phyloP scores from a whole-genome alignment of 192 early-diverging fungal species.

The Linnemannia schmuckeri region DNA sequence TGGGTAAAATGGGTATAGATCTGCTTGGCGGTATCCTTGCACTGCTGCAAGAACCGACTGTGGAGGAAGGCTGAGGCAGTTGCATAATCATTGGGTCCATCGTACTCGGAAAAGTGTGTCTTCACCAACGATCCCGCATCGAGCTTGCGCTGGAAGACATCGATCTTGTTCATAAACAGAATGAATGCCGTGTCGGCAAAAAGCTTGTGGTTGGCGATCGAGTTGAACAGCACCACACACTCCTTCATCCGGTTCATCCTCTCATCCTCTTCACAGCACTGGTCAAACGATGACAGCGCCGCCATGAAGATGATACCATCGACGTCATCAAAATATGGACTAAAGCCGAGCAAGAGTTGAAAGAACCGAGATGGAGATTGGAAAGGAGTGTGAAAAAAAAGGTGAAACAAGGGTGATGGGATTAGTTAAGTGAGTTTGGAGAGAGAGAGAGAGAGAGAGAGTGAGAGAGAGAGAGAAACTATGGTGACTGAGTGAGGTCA shows the following conservation, averaged over 20 bases:
- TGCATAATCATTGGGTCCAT: constrained; percentile 63
- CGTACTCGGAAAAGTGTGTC: constrained; percentile 67
- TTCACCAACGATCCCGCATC: constrained; percentile 53
- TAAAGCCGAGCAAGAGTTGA: too few species aligned
- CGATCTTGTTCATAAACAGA: constrained; percentile 78
- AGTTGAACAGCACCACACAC: constrained; percentile 60
- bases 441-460: background rate
- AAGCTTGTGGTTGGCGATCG: constrained; percentile 62
- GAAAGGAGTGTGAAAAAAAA: background rate
- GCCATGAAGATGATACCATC: constrained; percentile 79
- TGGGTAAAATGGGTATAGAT: constrained; percentile 66
- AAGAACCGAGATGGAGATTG: background rate
- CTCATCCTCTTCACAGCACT: constrained; percentile 73
- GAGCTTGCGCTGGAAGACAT: constrained; percentile 70
- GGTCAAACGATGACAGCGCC: constrained; percentile 75
- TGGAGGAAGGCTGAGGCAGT: constrained; percentile 58
- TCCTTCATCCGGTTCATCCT: constrained; percentile 68
- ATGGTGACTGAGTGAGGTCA: background rate
- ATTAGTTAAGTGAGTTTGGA: background rate
- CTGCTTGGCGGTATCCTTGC: constrained; percentile 61
- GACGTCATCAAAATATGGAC: constrained; percentile 79
- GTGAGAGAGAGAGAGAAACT: background rate
- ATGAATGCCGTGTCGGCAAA: constrained; percentile 69
- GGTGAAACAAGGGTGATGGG: background rate
- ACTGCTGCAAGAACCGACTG: constrained; percentile 55